These are phyloP conservation scores for Chimonanthus praecox DNA, from an alignment of 164 flowering plant genomes.

Conservation along the genomic window DNA sequence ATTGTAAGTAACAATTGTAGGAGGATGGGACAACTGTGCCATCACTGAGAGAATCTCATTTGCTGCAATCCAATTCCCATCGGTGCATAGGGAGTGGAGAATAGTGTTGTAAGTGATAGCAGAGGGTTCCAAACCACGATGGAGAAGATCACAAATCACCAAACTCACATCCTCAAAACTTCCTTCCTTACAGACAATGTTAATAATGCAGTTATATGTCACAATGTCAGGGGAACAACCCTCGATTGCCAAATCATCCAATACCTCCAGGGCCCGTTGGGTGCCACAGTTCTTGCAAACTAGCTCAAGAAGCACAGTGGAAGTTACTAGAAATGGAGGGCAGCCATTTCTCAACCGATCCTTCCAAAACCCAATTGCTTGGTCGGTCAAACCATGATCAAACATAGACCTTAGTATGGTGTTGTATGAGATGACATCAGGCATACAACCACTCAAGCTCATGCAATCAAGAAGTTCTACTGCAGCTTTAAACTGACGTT, in stretches of 20 bases:
- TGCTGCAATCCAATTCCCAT: conserved; percentile 62
- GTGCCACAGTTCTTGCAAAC: conserved; percentile 59
- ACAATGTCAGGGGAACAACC: conserved; percentile 85
- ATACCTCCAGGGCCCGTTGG: conserved; percentile 48
- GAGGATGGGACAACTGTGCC: conserved; percentile 44
- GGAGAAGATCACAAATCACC: conserved; percentile 41
- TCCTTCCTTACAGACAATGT: conserved; percentile 43
- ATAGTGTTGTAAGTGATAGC: conserved; percentile 69
- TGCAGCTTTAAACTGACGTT: conserved; percentile 41
- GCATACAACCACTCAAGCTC: conserved; percentile 74
- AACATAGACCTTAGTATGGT: conserved; percentile 63
- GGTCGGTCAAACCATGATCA: conserved; percentile 36
- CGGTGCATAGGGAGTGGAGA: conserved; percentile 56
- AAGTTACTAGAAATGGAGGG: conserved; percentile 61
- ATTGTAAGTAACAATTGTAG: conserved; percentile 68
- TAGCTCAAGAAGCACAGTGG: conserved; percentile 60
- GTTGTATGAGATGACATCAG: conserved; percentile 80
- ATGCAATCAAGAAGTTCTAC: conserved; percentile 55
- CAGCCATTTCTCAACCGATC: conserved; percentile 74
- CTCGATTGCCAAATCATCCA: conserved; percentile 64
- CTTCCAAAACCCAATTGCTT: conserved; percentile 71
- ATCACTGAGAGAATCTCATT: conserved; percentile 57
- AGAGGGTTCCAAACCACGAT: conserved; percentile 65
- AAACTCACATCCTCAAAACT: conserved; percentile 41
- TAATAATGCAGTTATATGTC: conserved; percentile 66